A percentile compares a stretch with the other conserved stretches of the same genome.
phyloP scores from a whole-genome alignment of 2,329 filamentous ascomycete genomes.

The Alternaria sp. region DNA sequence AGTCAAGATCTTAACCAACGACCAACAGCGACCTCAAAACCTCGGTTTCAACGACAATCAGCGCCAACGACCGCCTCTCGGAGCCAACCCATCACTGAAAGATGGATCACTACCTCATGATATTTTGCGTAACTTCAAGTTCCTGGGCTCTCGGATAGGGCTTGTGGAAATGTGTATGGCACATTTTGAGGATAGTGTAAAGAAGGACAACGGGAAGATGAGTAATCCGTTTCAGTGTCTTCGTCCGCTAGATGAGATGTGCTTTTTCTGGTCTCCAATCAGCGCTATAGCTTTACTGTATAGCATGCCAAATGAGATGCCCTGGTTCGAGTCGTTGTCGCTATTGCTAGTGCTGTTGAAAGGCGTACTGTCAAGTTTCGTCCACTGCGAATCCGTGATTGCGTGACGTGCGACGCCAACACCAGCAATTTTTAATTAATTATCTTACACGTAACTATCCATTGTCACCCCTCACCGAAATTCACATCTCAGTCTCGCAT shows the following conservation, averaged over 20 bases:
- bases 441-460: neutral
- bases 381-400: neutral
- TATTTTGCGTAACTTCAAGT: no score
- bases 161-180: neutral
- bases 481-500: neutral
- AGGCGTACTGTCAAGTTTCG: neutral
- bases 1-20: no score
- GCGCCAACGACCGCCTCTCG: no score
- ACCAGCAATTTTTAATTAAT: accelerated
- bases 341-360: neutral
- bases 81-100: no score
- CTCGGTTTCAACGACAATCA: no score
- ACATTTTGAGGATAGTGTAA: neutral
- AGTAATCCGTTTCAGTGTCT: neutral
- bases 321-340: neutral
- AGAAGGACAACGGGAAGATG: neutral
- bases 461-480: neutral
- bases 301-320: neutral
- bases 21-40: no score
- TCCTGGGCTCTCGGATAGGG: no score
- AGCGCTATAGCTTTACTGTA: neutral
- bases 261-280: neutral
- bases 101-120: no score
- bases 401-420: neutral
- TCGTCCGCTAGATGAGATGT: neutral